Conservation (phyloP, 2,329 filamentous ascomycete genomes). For the Colletotrichum godetiae region DNA sequence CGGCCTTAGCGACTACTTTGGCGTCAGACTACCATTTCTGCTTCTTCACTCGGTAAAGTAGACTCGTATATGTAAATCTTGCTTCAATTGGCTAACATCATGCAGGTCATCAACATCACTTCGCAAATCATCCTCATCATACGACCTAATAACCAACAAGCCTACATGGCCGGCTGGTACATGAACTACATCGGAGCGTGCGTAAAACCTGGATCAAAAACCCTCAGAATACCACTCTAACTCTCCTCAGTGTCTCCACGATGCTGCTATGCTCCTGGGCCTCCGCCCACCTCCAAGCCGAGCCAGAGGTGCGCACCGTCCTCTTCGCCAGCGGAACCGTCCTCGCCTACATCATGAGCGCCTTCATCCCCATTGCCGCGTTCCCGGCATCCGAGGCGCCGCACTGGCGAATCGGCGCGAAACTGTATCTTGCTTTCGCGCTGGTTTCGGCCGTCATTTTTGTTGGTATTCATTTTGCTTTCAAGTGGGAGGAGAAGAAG, state of each 20-base stretch:
- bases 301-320: slow-evolving; percentile 28
- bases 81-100: background rate
- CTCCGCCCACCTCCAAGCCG: slow-evolving; percentile 7
- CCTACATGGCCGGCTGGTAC: slow-evolving; percentile 31
- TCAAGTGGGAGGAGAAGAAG: slow-evolving; percentile 23
- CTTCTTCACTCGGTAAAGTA: slow-evolving; percentile 10
- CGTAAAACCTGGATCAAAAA: background rate
- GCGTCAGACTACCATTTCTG: slow-evolving; percentile 15
- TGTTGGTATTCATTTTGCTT: slow-evolving; percentile 18
- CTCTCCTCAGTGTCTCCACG: slow-evolving; percentile 2
- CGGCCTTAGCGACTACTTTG: slow-evolving; percentile 23
- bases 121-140: slow-evolving; percentile 24
- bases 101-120: slow-evolving; percentile 14
- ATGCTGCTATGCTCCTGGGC: slow-evolving; percentile 27
- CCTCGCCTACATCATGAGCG: slow-evolving; percentile 20
- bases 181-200: slow-evolving; percentile 32
- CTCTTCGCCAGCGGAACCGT: slow-evolving; percentile 25
- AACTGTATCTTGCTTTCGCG: slow-evolving; percentile 18
- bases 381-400: slow-evolving; percentile 8
- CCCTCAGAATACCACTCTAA: background rate
- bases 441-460: slow-evolving; percentile 12
- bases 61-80: no score
- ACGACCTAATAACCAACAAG: slow-evolving; percentile 13
- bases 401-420: slow-evolving; percentile 22
- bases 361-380: slow-evolving; percentile 28